Percentiles rank a stretch among this genome's conserved stretches.
phyloP scores from a whole-genome alignment of 2,329 filamentous ascomycete genomes.

The Lachnum nothofagi region DNA sequence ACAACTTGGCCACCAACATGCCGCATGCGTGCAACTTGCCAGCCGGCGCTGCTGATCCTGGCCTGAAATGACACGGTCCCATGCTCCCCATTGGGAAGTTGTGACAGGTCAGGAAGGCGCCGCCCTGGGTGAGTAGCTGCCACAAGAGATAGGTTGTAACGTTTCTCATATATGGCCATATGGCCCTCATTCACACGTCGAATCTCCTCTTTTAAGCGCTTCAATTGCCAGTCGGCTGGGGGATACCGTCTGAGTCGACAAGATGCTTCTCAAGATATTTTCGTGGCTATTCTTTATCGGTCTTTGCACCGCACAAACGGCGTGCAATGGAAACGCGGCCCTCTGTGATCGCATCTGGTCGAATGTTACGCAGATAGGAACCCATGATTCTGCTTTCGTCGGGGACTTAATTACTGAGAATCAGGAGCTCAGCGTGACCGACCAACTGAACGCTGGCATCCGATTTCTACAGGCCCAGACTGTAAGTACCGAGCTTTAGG shows the following conservation, averaged over 20 bases:
- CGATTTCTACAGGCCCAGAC: slow-evolving; percentile 60
- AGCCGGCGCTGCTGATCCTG: background rate
- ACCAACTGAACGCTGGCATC: slow-evolving; percentile 57
- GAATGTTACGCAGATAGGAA: slow-evolving; percentile 68
- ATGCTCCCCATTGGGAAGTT: background rate
- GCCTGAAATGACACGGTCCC: background rate
- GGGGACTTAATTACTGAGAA: slow-evolving; percentile 38
- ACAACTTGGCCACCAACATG: background rate
- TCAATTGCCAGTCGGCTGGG: background rate
- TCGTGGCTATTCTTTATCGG: slow-evolving; percentile 1
- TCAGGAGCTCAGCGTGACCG: slow-evolving; percentile 54
- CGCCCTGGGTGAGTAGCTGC: background rate
- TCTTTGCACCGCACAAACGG: background rate
- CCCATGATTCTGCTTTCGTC: slow-evolving; percentile 52
- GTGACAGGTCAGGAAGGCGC: background rate
- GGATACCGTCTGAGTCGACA: background rate
- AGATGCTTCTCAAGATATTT: background rate
- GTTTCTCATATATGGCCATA: background rate
- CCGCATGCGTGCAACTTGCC: background rate
- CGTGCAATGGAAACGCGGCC: slow-evolving; percentile 73
- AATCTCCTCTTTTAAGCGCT: background rate
- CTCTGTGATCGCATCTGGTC: slow-evolving; percentile 70
- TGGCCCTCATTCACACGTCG: background rate
- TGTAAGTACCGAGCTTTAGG: too few relatives aligned
- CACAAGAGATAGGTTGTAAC: background rate